Conservation (phyloP, 78 protist genomes). For the Polysphondylium violaceum region DNA sequence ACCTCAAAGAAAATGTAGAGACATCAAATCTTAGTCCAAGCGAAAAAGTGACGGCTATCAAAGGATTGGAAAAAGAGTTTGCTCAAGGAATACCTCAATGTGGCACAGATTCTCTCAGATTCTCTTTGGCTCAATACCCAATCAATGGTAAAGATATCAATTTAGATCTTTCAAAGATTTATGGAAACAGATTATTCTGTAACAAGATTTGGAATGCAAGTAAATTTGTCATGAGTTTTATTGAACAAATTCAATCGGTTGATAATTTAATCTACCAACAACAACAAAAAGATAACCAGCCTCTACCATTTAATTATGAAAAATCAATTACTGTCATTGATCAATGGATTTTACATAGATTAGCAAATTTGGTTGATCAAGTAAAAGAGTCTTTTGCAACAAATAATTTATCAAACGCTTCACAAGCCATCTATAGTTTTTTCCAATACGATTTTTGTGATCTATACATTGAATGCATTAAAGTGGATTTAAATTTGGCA, state of each 20-base stretch:
- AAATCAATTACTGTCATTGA: constrained; percentile 66
- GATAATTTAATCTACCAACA: constrained; percentile 19
- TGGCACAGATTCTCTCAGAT: constrained; percentile 96
- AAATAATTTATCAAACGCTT: constrained; percentile 55
- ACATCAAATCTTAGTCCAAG: constrained; percentile 30
- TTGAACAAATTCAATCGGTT: not conserved
- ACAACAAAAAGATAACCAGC: not conserved
- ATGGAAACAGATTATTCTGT: constrained; percentile 87
- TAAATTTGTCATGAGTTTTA: constrained; percentile 46
- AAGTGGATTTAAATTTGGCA: constrained; percentile 42
- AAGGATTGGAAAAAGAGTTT: constrained; percentile 80
- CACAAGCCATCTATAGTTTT: constrained; percentile 55
- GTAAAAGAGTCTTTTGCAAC: constrained; percentile 56
- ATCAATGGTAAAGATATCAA: constrained; percentile 82
- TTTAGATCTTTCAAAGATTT: constrained; percentile 85
- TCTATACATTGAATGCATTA: constrained; percentile 79
- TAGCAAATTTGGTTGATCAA: constrained; percentile 20
- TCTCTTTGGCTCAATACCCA: constrained; percentile 81
- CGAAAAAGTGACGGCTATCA: constrained; percentile 67
- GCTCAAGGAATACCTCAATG: constrained; percentile 92
- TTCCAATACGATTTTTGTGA: constrained; percentile 86
- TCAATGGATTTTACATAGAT: constrained; percentile 85
- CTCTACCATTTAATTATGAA: not conserved
- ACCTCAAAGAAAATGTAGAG: not conserved
- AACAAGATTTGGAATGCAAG: constrained; percentile 95